Evolutionary conservation across 1,139 yeast genomes (phyloP).

Genomic region (Maudiozyma humilis): DNA sequence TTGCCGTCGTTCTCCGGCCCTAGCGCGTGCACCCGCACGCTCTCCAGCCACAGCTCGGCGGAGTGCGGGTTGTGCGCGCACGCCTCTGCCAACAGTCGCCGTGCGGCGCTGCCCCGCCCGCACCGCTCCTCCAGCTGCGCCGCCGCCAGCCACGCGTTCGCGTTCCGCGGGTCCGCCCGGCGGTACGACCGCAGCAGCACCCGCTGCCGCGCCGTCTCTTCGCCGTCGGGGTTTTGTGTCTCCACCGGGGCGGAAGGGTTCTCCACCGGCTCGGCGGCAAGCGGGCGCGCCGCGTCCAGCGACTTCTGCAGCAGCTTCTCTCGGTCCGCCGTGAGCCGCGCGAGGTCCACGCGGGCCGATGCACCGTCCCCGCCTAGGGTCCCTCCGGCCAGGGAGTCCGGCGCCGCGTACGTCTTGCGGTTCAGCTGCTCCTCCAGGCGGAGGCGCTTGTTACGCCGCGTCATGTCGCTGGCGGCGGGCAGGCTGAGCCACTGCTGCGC

Average conservation of each 20-base stretch:
- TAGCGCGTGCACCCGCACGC: slow-evolving; percentile 62
- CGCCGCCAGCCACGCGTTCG: slow-evolving; percentile 83
- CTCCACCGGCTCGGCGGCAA: slow-evolving; percentile 11
- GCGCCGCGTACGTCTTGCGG: slow-evolving; percentile 72
- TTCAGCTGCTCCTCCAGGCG: slow-evolving; percentile 56
- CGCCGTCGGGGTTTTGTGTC: slow-evolving; percentile 14
- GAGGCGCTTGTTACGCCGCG: slow-evolving; percentile 67
- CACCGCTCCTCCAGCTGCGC: slow-evolving; percentile 72
- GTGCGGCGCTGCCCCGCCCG: slow-evolving; percentile 49
- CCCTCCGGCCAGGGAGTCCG: slow-evolving; percentile 69
- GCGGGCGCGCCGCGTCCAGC: slow-evolving; percentile 32
- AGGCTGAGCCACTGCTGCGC: slow-evolving; percentile 70
- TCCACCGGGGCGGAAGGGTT: slow-evolving; percentile 6
- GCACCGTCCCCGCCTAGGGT: no score
- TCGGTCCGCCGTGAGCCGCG: slow-evolving; percentile 33
- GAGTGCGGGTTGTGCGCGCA: slow-evolving; percentile 57
- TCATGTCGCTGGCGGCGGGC: slow-evolving; percentile 87
- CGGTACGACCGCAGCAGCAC: slow-evolving; percentile 59
- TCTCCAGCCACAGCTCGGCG: slow-evolving; percentile 80
- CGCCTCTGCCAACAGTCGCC: slow-evolving; percentile 57
- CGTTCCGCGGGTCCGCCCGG: slow-evolving; percentile 61
- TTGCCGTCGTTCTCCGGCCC: slow-evolving; percentile 42
- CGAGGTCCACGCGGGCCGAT: slow-evolving; percentile 28
- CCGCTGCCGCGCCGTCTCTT: slow-evolving; percentile 52
- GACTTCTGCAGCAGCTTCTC: slow-evolving; percentile 31